Evolutionary conservation across 2,329 filamentous ascomycete genomes (phyloP), one percentile per base, ranked within the genome.

Genomic region (Helotiales sp.): DNA sequence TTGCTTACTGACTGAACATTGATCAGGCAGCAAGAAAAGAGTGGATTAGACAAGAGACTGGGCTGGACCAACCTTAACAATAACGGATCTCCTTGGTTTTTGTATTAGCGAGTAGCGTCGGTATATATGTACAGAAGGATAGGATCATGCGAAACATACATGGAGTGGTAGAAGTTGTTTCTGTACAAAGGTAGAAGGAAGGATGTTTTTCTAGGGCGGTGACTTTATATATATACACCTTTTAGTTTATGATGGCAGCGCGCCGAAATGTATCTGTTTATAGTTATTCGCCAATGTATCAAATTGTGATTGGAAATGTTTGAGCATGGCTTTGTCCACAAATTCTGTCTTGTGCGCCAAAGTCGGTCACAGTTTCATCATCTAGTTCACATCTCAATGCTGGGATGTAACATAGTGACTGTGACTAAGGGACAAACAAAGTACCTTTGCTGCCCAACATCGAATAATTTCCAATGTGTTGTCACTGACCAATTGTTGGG

Each of bases 1-100:
- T 61, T 42, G 66, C 61, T 30, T 69, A 70, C 48, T 70, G 27
- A 48, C 19, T 9, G 15, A 15, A 9, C 27, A 10, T 10, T 17
- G 5, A 42, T 10, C n/a, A 40, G n/a, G 17, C n/a, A 22, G 17
- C 2, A n/a, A 9, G 36, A 40, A 22, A 19, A 34, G 31, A 15
- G 67, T 47, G 44, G 24, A 31, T 15, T 31, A 53, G 29, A 55
- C 27, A 29, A 53, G n/a, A 54, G 29, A 33, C 46, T 33, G 40
- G 49, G 49, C 49, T 38, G 49, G 49, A 52, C 50, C 38, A 44
- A 44, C 40, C 6, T 19, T 40, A 40, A 31, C 33, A 49, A 31
- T 58, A 55, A 61, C 59, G 59, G 55, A 58, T 61, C 50, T 61
- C 52, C 52, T 61, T 61, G 36, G 42, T 40, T 54, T 31, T 51